Base-by-base conservation (phyloP, 805 yeast species). In the Yamadazyma scolyti region DNA sequence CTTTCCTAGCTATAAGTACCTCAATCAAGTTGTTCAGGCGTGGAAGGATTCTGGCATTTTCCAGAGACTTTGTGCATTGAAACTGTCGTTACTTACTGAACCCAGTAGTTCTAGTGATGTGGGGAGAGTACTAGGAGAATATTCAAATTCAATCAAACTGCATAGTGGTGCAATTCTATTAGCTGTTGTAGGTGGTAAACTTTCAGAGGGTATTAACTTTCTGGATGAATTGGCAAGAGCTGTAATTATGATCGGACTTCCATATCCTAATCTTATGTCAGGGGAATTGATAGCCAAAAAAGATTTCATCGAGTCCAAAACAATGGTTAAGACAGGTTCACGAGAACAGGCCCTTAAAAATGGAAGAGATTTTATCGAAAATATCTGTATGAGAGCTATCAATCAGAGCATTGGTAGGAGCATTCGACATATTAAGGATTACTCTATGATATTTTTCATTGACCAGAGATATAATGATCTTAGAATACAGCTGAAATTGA, bases 341-440 rank as follows among this genome's bases (percentile, higher is more conserved):
- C 41, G 34, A 8, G 42, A 49, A 15, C 64, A 64, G 16, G 84
- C 89, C 0, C 50, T 50, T 20, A 56, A 47, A 6, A 73, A 69
- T 3, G 63, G 80, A 1, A 60, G 65, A 16, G 72, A 71, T 19
- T 86, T 76, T 46, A 82, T 84, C 46, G 95, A 88, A 44, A 86
- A 84, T 46, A 62, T 86, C 5, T 88, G 96, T 49, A 82, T 90
- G 93, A 75, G 88, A 31, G 83, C 95, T 0, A 87, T 89, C 1
- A 89, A 89, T 50, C 97, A 89, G 54, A 79, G 95, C 57, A 80
- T 90, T 9, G 97, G 97, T 0, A 70, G 97, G 42, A 85, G 96
- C 5, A 89, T 89, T 23, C 65, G 97, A 38, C 96, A 89, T 52
- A 71, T 71, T 16, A 69, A 72, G 24, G 97, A 90, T 55, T 88